A percentile compares a stretch with the other conserved stretches of the same genome.
Conservation (phyloP, 768 basidiomycete genomes). For the Trametes gibbosa region DNA sequence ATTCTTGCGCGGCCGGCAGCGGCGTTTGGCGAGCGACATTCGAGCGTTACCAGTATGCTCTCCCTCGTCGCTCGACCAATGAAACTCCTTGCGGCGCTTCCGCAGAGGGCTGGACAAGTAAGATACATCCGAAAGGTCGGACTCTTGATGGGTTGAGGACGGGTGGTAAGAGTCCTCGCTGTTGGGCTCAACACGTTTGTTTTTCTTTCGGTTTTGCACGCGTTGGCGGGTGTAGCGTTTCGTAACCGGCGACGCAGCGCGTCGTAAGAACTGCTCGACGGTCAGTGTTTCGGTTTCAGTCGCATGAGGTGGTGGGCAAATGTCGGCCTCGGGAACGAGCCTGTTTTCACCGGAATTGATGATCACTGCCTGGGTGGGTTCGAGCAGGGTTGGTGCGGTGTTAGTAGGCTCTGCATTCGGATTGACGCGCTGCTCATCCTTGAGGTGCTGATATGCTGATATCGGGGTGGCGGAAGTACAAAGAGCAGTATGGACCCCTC, state of each 20-base stretch:
- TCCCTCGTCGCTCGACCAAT: conserved; percentile 6
- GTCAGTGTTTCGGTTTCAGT: not conserved
- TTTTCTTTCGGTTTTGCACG: not conserved
- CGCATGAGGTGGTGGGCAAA: no score
- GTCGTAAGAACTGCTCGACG: conserved; percentile 77
- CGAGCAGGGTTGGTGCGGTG: not conserved
- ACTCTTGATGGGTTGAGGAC: not conserved
- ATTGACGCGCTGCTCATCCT: no score
- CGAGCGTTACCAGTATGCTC: not conserved
- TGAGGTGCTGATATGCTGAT: no score
- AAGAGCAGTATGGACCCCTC: no score
- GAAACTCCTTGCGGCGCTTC: not conserved
- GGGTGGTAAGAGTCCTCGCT: not conserved
- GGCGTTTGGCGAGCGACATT: not conserved
- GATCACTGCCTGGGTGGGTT: not conserved
- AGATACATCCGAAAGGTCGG: not conserved
- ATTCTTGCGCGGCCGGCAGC: conserved; percentile 1
- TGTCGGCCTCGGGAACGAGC: not conserved
- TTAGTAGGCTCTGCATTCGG: no score
- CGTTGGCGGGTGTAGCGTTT: not conserved
- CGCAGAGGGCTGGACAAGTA: not conserved
- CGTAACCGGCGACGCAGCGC: conserved; percentile 46
- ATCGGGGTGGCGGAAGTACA: no score
- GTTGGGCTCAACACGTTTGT: not conserved
- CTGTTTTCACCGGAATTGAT: no score